phyloP scores from a whole-genome alignment of 2,329 filamentous ascomycete genomes.

The Cladophialophora exuberans region DNA sequence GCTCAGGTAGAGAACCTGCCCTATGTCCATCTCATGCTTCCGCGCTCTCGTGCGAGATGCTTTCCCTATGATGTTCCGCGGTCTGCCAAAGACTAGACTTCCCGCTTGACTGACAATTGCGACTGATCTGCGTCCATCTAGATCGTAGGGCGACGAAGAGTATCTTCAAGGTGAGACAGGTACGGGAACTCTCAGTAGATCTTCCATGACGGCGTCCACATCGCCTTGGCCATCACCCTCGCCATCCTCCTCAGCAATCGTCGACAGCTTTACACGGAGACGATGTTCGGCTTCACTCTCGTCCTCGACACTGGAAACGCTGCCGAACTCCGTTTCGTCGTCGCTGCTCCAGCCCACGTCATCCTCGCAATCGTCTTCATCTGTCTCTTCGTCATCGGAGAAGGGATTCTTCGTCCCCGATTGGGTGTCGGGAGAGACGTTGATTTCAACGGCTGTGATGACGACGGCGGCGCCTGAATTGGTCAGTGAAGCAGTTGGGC shows the following conservation, averaged over 20 bases:
- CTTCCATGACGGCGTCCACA: not conserved
- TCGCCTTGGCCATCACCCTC: slow-evolving; percentile 1
- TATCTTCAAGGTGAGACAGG: no score
- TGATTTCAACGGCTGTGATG: slow-evolving; percentile 1
- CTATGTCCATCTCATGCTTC: no score
- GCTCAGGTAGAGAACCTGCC: no score
- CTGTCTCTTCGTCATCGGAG: slow-evolving; percentile 1
- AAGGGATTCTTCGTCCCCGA: not conserved
- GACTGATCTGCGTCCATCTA: not conserved
- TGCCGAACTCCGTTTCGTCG: slow-evolving; percentile 11
- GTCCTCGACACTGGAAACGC: slow-evolving; percentile 8
- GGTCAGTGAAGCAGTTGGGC: no score
- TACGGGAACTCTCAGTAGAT: no score
- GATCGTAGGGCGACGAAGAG: not conserved
- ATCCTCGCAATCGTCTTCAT: not conserved
- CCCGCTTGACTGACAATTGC: no score
- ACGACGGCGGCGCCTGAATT: not conserved
- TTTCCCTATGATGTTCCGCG: no score
- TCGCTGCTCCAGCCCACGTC: slow-evolving; percentile 9
- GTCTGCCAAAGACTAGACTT: no score
- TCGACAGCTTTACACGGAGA: not conserved
- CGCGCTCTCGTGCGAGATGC: no score
- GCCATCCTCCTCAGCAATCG: not conserved
- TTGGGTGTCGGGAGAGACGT: not conserved
- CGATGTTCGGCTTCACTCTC: not conserved